phyloP scores from a whole-genome alignment of 169 alveolate genomes.

The Perkinsus olseni region DNA sequence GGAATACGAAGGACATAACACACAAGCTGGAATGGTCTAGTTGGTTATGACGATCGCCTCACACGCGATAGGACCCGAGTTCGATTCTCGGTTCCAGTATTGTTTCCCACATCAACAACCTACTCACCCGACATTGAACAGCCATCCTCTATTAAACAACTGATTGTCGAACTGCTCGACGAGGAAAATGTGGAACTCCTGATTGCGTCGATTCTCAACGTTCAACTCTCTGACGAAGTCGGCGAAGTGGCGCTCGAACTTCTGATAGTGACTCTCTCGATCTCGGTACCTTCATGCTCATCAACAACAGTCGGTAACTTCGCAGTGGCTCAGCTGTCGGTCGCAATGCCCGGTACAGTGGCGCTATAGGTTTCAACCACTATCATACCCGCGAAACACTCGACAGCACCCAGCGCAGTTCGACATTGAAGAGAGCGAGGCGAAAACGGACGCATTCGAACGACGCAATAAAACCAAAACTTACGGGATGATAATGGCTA shows the following conservation, averaged over 20 bases:
- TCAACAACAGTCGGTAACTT: too few relatives aligned
- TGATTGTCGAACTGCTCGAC: constrained; percentile 12
- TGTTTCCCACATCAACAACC: not conserved
- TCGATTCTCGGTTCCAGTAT: constrained; percentile 3
- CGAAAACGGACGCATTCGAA: too few relatives aligned
- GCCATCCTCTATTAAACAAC: constrained; percentile 5
- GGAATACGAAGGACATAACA: not conserved
- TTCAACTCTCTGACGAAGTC: not conserved
- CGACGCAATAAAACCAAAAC: too few relatives aligned
- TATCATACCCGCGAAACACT: too few relatives aligned
- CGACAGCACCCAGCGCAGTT: too few relatives aligned
- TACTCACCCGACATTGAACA: constrained; percentile 8
- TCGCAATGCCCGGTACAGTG: too few relatives aligned
- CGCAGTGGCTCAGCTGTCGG: too few relatives aligned
- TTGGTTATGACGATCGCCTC: constrained; percentile 3
- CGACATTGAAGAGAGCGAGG: too few relatives aligned
- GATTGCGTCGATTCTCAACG: not conserved
- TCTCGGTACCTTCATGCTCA: not conserved
- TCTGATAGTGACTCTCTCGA: not conserved
- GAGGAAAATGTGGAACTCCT: not conserved
- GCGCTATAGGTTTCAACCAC: too few relatives aligned
- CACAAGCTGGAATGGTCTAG: not conserved
- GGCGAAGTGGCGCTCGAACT: not conserved
- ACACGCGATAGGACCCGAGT: constrained; percentile 2
- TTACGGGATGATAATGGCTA: not conserved